These are phyloP conservation scores for Colletotrichum australisinense DNA, from an alignment of 2,329 filamentous ascomycete species.

Conservation along the genomic window DNA sequence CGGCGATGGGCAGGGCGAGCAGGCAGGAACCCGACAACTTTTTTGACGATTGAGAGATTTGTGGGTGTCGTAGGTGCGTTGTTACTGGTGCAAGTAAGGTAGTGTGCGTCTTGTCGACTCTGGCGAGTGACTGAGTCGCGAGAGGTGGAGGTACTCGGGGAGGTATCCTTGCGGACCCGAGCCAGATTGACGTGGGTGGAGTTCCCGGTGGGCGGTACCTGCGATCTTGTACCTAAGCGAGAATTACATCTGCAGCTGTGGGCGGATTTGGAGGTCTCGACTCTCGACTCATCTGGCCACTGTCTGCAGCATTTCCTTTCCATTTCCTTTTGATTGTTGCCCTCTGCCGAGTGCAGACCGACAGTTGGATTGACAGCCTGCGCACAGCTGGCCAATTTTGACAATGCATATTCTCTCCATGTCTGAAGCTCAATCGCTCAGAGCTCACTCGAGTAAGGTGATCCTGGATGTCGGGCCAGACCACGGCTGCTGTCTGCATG, in stretches of 20 bases:
- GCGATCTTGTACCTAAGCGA: constrained; percentile 17
- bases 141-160: not conserved
- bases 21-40: not conserved
- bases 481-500: not conserved
- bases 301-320: constrained; percentile 5
- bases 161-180: not conserved
- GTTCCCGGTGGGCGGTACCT: not conserved
- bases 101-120: too few relatives aligned
- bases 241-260: not conserved
- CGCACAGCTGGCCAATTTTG: not conserved
- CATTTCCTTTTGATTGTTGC: not conserved
- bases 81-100: too few relatives aligned
- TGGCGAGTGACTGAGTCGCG: not conserved
- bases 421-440: not conserved
- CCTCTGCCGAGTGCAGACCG: not conserved
- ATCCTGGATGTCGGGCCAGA: not conserved
- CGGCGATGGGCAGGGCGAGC: not conserved
- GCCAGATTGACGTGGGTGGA: not conserved
- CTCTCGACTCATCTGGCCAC: constrained; percentile 26
- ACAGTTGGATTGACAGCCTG: not conserved
- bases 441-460: not conserved
- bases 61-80: not conserved
- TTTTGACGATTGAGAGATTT: not conserved
- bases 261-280: constrained; percentile 14
- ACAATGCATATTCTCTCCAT: not conserved